These are phyloP conservation scores for Kluyveromyces sp. DNA, from an alignment of 1,139 yeast genomes.

Conservation along the genomic window DNA sequence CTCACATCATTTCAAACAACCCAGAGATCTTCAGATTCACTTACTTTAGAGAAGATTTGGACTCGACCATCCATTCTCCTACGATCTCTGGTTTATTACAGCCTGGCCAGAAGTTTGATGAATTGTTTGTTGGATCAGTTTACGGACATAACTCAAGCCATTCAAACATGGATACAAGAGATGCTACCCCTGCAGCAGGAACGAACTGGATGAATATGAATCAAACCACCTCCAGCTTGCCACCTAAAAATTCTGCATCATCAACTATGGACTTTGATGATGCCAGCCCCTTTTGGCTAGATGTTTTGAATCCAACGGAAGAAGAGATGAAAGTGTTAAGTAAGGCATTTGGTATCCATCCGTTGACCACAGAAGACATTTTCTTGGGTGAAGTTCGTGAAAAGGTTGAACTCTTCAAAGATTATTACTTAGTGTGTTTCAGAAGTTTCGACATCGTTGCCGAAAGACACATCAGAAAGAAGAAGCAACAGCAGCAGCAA, in stretches of 20 bases:
- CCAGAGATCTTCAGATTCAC: constrained; percentile 66
- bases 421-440: constrained; percentile 88
- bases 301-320: constrained; percentile 86
- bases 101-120: constrained; percentile 45
- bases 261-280: constrained; percentile 25
- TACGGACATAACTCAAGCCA: constrained; percentile 30
- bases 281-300: constrained; percentile 77
- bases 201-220: constrained; percentile 7
- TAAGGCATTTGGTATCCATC: constrained; percentile 90
- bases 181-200: constrained; percentile 15
- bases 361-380: constrained; percentile 92
- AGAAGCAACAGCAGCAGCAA: constrained; percentile 20
- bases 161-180: constrained; percentile 1
- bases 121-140: constrained; percentile 40
- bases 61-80: constrained; percentile 84
- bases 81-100: constrained; percentile 74
- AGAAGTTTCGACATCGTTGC: constrained; percentile 85
- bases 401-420: constrained; percentile 84
- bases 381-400: constrained; percentile 91
- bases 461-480: constrained; percentile 50
- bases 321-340: constrained; percentile 92
- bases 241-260: constrained; percentile 13
- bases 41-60: constrained; percentile 84
- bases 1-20: constrained; percentile 36
- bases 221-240: constrained; percentile 6